Base-by-base conservation (phyloP, 106 monocot genomes). In the Acorus gramineus region DNA sequence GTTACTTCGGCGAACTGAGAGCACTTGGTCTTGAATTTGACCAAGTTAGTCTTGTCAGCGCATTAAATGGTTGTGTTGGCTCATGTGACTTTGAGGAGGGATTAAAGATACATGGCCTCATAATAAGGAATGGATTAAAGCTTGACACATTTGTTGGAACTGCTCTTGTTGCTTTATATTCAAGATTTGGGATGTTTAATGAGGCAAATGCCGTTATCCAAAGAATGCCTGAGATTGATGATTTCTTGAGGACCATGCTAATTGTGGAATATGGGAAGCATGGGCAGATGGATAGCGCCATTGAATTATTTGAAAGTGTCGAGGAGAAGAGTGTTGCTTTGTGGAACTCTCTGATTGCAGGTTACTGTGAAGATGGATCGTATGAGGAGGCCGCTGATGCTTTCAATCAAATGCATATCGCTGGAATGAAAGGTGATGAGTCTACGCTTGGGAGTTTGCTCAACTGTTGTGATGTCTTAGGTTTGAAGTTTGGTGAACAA, bases 221-320 rank as follows among this genome's bases (percentile, higher is more conserved):
- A 6, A 28, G 8, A 45, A 68, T 79, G 71, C 28, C 52, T 63
- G 10, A 49, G 57, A 75, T 83, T 51, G 83, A 83, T 72, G 83
- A 79, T 70, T 83, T 79, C 68, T 68, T 79, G 51, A 72, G 71
- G 71, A 83, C 71, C 48, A 65, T 79, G 1, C 14, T 83, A 47
- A 79, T 83, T 54, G 62, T 79, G 14, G 83, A 83, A 78, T 78
- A 78, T 75, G 83, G 71, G 44, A 83, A 83, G 59, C 83, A 76
- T 56, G 78, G 78, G 44, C 8, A 43, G 7, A 53, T 75, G 47
- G 71, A 69, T 14, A 8, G 12, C 64, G 66, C 78, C n/a, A 8
- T 4, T 62, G 62, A 67, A 7, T 49, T 83, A n/a, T 78, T 83
- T 72, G 60, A 72, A 14, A 61, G 60, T 52, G 63, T 75, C 5